phyloP scores from a whole-genome alignment of 2,329 filamentous ascomycete species.

The Penicillium glabrum region DNA sequence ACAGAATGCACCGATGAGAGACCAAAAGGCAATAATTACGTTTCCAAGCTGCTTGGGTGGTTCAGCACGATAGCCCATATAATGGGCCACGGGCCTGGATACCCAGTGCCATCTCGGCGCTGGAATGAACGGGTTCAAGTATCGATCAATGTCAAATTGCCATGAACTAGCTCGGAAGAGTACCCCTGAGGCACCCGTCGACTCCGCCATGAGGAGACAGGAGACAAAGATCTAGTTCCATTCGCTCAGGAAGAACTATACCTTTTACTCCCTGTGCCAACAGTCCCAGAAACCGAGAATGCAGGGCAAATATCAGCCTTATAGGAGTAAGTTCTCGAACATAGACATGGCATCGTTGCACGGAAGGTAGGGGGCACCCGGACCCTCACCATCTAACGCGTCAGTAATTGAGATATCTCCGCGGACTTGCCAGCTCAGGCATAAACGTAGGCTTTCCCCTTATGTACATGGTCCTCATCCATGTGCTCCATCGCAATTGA shows the following conservation, averaged over 20 bases:
- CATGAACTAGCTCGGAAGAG: slow-evolving; percentile 28
- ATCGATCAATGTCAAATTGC: slow-evolving; percentile 74
- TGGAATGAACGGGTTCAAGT: slow-evolving; percentile 70
- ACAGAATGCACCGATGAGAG: slow-evolving; percentile 64
- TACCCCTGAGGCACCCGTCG: slow-evolving; percentile 2
- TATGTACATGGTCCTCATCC: background rate
- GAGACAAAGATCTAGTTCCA: background rate
- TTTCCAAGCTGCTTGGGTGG: slow-evolving; percentile 52
- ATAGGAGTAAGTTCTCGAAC: background rate
- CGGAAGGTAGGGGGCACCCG: background rate
- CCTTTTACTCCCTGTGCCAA: background rate
- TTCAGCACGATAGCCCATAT: slow-evolving; percentile 62
- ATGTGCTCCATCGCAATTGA: background rate
- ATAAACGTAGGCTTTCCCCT: background rate
- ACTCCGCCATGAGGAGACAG: slow-evolving; percentile 6
- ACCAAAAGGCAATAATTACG: slow-evolving; percentile 60
- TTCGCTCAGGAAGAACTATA: background rate
- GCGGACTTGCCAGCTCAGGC: slow-evolving; percentile 6
- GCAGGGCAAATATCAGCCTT: background rate
- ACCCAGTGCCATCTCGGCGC: slow-evolving; percentile 63
- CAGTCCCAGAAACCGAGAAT: background rate
- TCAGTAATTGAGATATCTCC: slow-evolving; percentile 11
- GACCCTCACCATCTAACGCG: background rate
- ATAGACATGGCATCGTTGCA: background rate
- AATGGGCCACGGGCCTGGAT: slow-evolving; percentile 65